Percentiles rank a stretch among this genome's conserved stretches.
phyloP scores from a whole-genome alignment of 495 filamentous ascomycete genomes.

The Hyaloscypha variabilis region DNA sequence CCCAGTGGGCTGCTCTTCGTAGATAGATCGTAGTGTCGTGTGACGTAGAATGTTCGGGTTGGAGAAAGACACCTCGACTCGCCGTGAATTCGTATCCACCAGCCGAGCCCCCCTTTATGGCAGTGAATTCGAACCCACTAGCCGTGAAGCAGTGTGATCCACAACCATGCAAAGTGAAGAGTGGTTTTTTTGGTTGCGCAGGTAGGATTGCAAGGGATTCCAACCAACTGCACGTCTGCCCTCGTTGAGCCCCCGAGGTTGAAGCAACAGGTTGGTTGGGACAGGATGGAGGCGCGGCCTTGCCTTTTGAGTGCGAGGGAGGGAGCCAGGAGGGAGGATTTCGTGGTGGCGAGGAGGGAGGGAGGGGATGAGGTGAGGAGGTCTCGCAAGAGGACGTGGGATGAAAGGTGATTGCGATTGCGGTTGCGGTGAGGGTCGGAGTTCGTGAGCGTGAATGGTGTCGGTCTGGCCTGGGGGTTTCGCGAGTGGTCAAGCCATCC shows the following conservation, averaged over 20 bases:
- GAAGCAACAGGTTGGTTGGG: background rate
- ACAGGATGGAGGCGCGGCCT: background rate
- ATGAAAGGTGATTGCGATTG: background rate
- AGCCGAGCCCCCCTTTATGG: background rate
- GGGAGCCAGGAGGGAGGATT: conserved; percentile 1
- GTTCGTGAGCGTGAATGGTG: background rate
- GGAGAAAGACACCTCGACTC: background rate
- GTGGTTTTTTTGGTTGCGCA: background rate
- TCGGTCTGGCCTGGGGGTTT: background rate
- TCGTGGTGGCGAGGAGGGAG: conserved; percentile 1
- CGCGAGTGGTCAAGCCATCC: conserved; percentile 13
- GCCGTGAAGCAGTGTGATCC: background rate
- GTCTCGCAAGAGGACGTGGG: conserved; percentile 20
- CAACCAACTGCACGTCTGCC: background rate
- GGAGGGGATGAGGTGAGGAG: background rate
- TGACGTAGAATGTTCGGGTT: background rate
- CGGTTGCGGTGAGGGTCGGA: conserved; percentile 11
- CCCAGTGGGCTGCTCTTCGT: conserved; percentile 3
- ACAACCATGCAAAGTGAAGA: background rate
- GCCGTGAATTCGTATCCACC: background rate
- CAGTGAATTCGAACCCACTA: background rate
- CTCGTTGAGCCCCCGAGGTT: background rate
- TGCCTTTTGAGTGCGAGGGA: conserved; percentile 1
- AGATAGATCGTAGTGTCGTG: background rate
- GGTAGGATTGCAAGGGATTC: background rate